Evolutionary conservation across 1,284 basidiomycete genomes (phyloP), one percentile per base, ranked within the genome.

Genomic region (Hortiboletus rubellus): DNA sequence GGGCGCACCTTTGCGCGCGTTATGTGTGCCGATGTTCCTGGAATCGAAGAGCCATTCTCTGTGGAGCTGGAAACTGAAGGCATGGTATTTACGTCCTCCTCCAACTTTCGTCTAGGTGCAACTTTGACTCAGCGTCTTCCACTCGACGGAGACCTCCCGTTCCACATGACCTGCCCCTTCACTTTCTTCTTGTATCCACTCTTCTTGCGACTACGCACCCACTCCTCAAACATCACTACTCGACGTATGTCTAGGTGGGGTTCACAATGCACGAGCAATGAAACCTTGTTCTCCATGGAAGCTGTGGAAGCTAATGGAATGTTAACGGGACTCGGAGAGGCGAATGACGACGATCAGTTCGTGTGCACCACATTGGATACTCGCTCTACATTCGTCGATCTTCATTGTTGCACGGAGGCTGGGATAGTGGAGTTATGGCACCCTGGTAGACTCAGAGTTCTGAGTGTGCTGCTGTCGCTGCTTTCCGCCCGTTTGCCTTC

Each of bases 371-470:
- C 77, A n/a, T 65, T 90, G 41, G 79, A 85, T 58, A 64, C 74
- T 24, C 69, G 74, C 7, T 85, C 89, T 0, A 57, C 82, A 14
- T 77, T 83, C 38, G 63, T 80, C 1, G 79, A 86, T 44, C 61
- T 85, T 30, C 78, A 81, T 57, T 68, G 81, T 38, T 76, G 78
- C 11, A 77, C 85, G 9, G 89, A 92, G 61, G 81, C 82, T 5
- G 70, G 91, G 22, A 82, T 83, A 47, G 55, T 90, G 46, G 89
- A 93, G 67, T 71, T 93, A 11, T 93, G 90, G 89, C 83, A 89
- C 57, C 81, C 82, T 6, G 77, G 81, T 47, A 85, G 85, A 24
- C 75, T 92, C 48, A 78, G 80, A 43, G 79, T 83, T 3, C 69
- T 87, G 30, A 74, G 77, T 11, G 76, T 79, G 3, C 60, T 78